These are phyloP conservation scores for Yarrowia sp. DNA, from an alignment of 805 yeast species.

Conservation along the genomic window DNA sequence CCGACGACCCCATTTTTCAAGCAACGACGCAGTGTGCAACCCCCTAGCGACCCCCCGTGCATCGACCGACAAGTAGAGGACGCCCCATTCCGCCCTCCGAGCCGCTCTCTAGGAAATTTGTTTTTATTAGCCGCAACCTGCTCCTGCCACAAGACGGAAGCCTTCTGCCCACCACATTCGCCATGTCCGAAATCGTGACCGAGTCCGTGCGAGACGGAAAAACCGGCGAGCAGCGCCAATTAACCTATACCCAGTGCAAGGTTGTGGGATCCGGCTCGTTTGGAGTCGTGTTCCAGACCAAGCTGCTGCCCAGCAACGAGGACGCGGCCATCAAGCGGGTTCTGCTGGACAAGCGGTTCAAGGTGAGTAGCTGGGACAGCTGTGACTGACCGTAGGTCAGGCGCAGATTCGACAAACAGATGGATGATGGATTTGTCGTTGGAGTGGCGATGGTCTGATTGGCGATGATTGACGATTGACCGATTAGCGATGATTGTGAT, in stretches of 20 bases:
- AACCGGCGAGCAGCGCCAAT: slow-evolving; percentile 56
- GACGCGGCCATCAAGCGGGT: slow-evolving; percentile 93
- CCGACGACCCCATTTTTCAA: not conserved
- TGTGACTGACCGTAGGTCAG: not conserved
- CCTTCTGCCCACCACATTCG: not conserved
- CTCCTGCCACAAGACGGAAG: not conserved
- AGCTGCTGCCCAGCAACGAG: slow-evolving; percentile 66
- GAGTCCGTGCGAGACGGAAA: slow-evolving; percentile 72
- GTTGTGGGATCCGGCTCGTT: slow-evolving; percentile 99
- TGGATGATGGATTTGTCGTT: not conserved
- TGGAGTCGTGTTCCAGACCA: slow-evolving; percentile 94
- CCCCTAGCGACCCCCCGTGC: not conserved
- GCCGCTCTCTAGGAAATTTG: not conserved
- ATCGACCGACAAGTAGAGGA: not conserved
- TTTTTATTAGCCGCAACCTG: not conserved
- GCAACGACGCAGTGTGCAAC: not conserved
- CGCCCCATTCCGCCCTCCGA: not conserved
- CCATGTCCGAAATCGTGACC: slow-evolving; percentile 40
- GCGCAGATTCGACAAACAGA: not conserved
- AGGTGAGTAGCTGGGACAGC: not conserved
- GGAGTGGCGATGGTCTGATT: too few relatives aligned
- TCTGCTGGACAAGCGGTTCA: slow-evolving; percentile 88
- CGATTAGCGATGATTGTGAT: too few relatives aligned
- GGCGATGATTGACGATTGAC: too few relatives aligned
- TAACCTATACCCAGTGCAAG: slow-evolving; percentile 75